These are phyloP conservation scores for Trichophyton mentagrophytes DNA, from an alignment of 2,329 filamentous ascomycete genomes.

Conservation along the genomic window DNA sequence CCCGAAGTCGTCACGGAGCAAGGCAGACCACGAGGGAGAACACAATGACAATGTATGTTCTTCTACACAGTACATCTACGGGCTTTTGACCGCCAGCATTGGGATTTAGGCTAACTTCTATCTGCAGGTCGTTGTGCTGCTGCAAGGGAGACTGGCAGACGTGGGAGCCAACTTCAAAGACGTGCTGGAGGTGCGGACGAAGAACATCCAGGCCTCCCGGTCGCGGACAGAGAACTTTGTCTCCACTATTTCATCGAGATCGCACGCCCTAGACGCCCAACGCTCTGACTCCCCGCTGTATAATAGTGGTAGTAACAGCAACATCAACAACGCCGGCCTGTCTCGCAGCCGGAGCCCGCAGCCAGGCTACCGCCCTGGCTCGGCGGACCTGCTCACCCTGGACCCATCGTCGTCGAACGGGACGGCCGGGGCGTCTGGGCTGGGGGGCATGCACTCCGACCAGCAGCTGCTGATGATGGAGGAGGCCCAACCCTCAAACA, in stretches of 20 bases:
- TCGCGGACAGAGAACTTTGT: constrained; percentile 95
- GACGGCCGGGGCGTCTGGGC: constrained; percentile 20
- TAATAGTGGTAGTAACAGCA: constrained; percentile 27
- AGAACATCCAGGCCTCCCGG: constrained; percentile 91
- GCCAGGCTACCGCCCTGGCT: constrained; percentile 37
- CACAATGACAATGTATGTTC: constrained; percentile 77
- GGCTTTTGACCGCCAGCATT: background rate
- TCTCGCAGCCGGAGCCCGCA: constrained; percentile 56
- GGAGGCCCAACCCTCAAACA: constrained; percentile 66
- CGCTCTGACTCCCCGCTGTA: constrained; percentile 79
- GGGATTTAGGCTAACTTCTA: constrained; percentile 6
- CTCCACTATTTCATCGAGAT: constrained; percentile 68
- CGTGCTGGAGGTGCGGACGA: constrained; percentile 86
- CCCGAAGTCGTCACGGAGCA: constrained; percentile 41
- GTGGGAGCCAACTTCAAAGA: constrained; percentile 96
- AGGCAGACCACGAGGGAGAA: constrained; percentile 67
- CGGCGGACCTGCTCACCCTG: constrained; percentile 62
- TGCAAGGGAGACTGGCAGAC: constrained; percentile 84
- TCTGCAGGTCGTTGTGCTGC: constrained; percentile 57
- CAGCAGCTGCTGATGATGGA: constrained; percentile 89
- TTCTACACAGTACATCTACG: constrained; percentile 7
- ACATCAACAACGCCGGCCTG: constrained; percentile 28
- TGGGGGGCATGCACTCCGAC: constrained; percentile 47
- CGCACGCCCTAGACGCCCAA: constrained; percentile 51
- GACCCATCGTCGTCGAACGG: constrained; percentile 48